Evolutionary conservation across 1,284 basidiomycete genomes (phyloP), one percentile per base, ranked within the genome.

Genomic region (Coriolopsis trogii): DNA sequence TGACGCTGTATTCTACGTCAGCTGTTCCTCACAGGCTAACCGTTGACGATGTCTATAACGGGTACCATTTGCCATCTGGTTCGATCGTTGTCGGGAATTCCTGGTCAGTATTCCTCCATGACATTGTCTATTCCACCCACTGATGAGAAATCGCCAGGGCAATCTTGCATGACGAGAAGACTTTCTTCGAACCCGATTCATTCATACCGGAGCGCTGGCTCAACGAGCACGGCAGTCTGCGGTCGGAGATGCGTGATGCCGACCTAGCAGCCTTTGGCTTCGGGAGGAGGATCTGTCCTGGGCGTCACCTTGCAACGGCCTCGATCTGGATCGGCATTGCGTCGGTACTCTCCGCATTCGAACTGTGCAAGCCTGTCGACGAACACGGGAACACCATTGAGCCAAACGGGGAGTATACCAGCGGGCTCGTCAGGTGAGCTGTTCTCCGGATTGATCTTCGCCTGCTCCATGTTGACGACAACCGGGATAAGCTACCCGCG

Each of bases 211-310:
- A 73, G 41, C 65, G 75, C n/a, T 65, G 58, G 52, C 53, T 60
- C 31, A 53, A 51, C 23, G 43, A 49, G 13, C 63, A 71, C 16
- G 69, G 68, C 29, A 61, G 61, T 20, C 51, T 71, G 26, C 68
- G 73, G 46, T 51, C 55, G 1, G 49, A 56, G 13, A 55, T 61
- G 59, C 56, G 56, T 7, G 61, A 67, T 65, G 30, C 62, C 53
- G 40, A 68, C 66, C 51, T 57, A 7, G 70, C 71, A 2, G 61
- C 62, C 10, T 66, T 64, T 46, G 66, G 67, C 3, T 75, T 72
- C 48, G 73, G 73, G 4, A 63, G 74, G 56, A 65, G 74, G 63
- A 67, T 74, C 24, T 77, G 75, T 48, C 71, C 74, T 4, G 75
- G 74, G 9, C 59, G 67, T 21, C 64, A 72, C 49, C 63, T 78